Evolutionary conservation across 176 grass and related monocot species (phyloP).

Genomic region (Pontederia crassipes): DNA sequence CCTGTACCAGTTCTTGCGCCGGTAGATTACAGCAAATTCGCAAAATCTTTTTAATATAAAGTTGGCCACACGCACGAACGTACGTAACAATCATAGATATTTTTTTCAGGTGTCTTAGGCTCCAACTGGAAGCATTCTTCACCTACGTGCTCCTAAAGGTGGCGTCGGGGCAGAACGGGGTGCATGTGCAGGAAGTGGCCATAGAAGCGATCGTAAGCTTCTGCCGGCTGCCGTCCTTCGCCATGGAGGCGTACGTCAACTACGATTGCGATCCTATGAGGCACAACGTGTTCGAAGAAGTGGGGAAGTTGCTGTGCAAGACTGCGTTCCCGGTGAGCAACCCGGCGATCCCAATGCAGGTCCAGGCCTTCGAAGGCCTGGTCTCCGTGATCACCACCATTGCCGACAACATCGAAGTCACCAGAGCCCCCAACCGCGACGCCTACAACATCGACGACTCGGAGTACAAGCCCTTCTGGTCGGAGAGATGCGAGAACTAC

Average conservation of each 20-base stretch:
- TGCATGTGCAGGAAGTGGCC: constrained; percentile 78
- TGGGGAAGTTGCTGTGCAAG: constrained; percentile 72
- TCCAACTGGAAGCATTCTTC: constrained; percentile 94
- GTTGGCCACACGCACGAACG: constrained; percentile 5
- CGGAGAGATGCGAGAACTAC: constrained; percentile 32
- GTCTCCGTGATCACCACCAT: constrained; percentile 79
- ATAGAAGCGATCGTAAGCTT: constrained; percentile 74
- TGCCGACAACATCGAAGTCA: constrained; percentile 70
- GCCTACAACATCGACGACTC: constrained; percentile 47
- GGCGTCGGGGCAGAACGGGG: constrained; percentile 25
- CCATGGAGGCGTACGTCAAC: constrained; percentile 89
- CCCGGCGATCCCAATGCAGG: constrained; percentile 47
- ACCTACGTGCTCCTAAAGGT: constrained; percentile 52
- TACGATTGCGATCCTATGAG: constrained; percentile 87
- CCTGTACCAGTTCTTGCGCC: constrained; percentile 77
- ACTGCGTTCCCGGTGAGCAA: constrained; percentile 47
- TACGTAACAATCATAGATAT: background rate
- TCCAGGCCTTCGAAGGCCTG: constrained; percentile 80
- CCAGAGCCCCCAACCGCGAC: constrained; percentile 23
- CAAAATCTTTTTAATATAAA: background rate
- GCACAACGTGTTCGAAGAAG: constrained; percentile 69
- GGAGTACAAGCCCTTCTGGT: constrained; percentile 53
- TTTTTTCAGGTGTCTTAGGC: constrained; percentile 47
- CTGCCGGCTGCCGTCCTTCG: constrained; percentile 75
- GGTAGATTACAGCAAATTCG: constrained; percentile 17